Evolutionary conservation across 2,329 filamentous ascomycete species (phyloP).

Genomic region (Capronia coronata): DNA sequence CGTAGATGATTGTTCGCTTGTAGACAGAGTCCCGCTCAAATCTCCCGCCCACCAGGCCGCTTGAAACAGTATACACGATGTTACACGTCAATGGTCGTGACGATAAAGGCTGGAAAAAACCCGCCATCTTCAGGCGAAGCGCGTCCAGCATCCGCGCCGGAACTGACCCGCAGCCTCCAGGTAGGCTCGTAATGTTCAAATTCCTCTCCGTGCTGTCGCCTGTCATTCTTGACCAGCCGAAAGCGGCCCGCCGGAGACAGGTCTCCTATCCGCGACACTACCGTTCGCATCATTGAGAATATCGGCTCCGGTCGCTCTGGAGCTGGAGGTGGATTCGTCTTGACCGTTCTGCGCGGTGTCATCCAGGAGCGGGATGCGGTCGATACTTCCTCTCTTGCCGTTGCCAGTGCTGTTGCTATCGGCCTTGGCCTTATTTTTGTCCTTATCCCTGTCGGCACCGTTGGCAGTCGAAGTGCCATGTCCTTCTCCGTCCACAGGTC

Average conservation of each 20-base stretch:
- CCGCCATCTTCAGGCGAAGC: no score
- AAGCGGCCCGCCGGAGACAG: neutral
- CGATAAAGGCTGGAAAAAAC: no score
- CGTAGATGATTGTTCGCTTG: no score
- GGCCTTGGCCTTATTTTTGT: conserved; percentile 5
- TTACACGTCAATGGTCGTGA: no score
- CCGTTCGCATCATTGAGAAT: conserved; percentile 13
- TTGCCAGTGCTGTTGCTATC: no score
- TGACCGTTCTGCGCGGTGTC: conserved; percentile 14
- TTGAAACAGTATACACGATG: no score
- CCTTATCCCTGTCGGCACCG: neutral
- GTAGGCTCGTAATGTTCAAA: neutral
- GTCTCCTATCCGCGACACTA: conserved; percentile 13
- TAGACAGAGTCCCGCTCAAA: no score
- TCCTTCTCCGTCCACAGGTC: conserved; percentile 11
- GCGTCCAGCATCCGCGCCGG: no score
- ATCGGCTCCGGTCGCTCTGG: conserved; percentile 12
- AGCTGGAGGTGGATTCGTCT: neutral
- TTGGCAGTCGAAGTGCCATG: neutral
- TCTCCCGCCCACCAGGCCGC: no score
- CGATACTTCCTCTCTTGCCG: conserved; percentile 19
- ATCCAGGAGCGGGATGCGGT: conserved; percentile 26
- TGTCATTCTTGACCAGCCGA: neutral
- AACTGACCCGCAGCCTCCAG: no score
- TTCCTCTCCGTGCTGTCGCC: neutral